phyloP scores from a whole-genome alignment of 768 basidiomycete species.

The Boletus subparvulus region DNA sequence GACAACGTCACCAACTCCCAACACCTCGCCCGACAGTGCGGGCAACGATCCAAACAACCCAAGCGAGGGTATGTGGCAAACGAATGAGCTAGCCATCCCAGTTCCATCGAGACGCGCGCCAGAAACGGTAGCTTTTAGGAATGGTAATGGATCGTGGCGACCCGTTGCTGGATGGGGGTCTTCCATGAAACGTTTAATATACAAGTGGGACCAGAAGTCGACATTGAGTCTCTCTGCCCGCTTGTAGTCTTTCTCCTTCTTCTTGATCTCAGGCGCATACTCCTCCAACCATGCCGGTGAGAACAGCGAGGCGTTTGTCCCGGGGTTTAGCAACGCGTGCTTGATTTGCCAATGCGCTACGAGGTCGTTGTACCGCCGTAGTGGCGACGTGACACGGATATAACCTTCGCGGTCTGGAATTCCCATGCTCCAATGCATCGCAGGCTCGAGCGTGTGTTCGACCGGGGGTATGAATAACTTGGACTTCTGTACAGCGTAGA shows the following conservation, averaged over 20 bases:
- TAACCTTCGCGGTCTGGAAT: constrained; percentile 79
- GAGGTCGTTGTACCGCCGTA: constrained; percentile 83
- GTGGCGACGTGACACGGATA: constrained; percentile 77
- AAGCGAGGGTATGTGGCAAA: constrained; percentile 29
- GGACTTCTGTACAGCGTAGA: constrained; percentile 33
- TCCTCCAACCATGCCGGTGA: constrained; percentile 44
- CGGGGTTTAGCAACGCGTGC: constrained; percentile 52
- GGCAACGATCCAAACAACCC: constrained; percentile 22
- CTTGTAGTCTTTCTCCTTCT: constrained; percentile 36
- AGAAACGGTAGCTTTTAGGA: constrained; percentile 27
- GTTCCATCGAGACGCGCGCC: constrained; percentile 18
- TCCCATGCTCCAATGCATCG: constrained; percentile 67
- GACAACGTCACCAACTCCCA: constrained; percentile 29
- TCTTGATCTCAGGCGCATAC: constrained; percentile 39
- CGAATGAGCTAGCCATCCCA: constrained; percentile 8
- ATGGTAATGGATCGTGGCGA: constrained; percentile 29
- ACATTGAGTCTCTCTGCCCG: constrained; percentile 34
- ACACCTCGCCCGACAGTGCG: constrained; percentile 2
- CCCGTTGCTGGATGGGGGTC: constrained; percentile 17
- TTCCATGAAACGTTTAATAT: constrained; percentile 39
- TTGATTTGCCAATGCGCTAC: constrained; percentile 94
- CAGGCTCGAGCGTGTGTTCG: constrained; percentile 51
- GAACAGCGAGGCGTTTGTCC: constrained; percentile 42
- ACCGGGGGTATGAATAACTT: constrained; percentile 38
- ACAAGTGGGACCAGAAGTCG: constrained; percentile 42